phyloP scores from a whole-genome alignment of 352 stramenopile genomes.

The Poterioochromonas sp. region DNA sequence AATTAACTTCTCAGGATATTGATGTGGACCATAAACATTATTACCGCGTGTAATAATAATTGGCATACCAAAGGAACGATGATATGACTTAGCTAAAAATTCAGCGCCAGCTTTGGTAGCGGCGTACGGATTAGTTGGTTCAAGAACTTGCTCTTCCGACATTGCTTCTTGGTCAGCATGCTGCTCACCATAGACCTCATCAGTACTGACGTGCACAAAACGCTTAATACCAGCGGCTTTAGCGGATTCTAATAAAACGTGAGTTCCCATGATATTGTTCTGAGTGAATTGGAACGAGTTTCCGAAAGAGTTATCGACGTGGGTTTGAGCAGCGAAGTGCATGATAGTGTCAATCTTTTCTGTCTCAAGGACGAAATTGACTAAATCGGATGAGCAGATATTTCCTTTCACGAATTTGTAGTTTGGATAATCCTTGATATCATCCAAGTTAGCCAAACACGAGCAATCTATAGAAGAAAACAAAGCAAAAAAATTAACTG shows the following conservation, averaged over 20 bases:
- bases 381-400: slow-evolving; percentile 82
- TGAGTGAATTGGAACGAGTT: slow-evolving; percentile 96
- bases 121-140: slow-evolving; percentile 94
- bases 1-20: slow-evolving; percentile 98
- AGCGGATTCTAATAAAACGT: slow-evolving; percentile 90
- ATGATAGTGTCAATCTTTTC: slow-evolving; percentile 94
- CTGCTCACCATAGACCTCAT: slow-evolving; percentile 96
- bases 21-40: slow-evolving; percentile 96
- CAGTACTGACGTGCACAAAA: slow-evolving; percentile 95
- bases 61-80: slow-evolving; percentile 83
- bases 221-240: slow-evolving; percentile 70
- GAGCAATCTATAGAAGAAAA: slow-evolving; percentile 54
- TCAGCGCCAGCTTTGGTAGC: slow-evolving; percentile 95
- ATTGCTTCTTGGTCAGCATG: slow-evolving; percentile 75
- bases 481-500: not conserved
- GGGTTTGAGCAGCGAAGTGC: slow-evolving; percentile 94
- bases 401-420: slow-evolving; percentile 97
- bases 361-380: slow-evolving; percentile 82
- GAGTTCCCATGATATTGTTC: slow-evolving; percentile 94
- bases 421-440: slow-evolving; percentile 62
- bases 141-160: slow-evolving; percentile 77
- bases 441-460: slow-evolving; percentile 70
- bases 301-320: slow-evolving; percentile 92
- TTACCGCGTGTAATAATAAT: slow-evolving; percentile 95
- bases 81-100: slow-evolving; percentile 90